Conservation (phyloP, 257 asterid genomes). For the Agastache rugosa region DNA sequence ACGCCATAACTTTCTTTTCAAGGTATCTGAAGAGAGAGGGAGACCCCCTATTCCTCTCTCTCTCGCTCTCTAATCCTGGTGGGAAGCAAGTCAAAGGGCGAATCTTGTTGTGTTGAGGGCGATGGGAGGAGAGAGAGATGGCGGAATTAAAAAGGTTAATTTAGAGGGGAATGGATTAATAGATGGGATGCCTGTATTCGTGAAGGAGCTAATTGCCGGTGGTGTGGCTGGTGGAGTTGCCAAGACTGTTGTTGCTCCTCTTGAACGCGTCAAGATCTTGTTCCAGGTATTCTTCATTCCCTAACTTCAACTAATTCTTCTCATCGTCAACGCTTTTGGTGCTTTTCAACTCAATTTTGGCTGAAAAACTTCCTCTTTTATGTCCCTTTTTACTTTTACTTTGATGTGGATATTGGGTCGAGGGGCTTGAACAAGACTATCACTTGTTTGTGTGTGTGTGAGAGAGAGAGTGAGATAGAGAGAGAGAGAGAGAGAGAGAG, state of each 20-base stretch:
- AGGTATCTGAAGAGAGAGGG: conserved; percentile 29
- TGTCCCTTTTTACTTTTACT: not conserved
- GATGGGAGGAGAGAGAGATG: conserved; percentile 67
- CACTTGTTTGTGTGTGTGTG: not conserved
- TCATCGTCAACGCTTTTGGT: conserved; percentile 7
- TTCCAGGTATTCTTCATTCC: conserved; percentile 63
- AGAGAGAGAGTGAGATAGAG: not conserved
- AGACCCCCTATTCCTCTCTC: conserved; percentile 16
- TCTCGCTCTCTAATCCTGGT: not conserved
- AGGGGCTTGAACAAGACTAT: not conserved
- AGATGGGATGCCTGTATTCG: conserved; percentile 73
- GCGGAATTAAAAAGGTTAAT: conserved; percentile 31
- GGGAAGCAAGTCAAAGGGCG: conserved; percentile 24
- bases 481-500: not conserved
- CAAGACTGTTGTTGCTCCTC: conserved; percentile 91
- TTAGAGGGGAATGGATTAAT: too few relatives aligned
- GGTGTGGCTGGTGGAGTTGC: conserved; percentile 96
- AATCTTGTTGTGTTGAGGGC: not conserved
- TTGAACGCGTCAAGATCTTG: conserved; percentile 93
- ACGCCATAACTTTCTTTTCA: conserved; percentile 21
- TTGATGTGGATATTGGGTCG: not conserved
- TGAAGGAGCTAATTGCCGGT: conserved; percentile 88
- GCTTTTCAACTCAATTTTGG: not conserved
- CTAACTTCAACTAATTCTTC: not conserved
- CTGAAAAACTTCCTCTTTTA: not conserved